Conservation (phyloP, 371 early-diverging fungal species). For the Synchytrium microbalum region DNA sequence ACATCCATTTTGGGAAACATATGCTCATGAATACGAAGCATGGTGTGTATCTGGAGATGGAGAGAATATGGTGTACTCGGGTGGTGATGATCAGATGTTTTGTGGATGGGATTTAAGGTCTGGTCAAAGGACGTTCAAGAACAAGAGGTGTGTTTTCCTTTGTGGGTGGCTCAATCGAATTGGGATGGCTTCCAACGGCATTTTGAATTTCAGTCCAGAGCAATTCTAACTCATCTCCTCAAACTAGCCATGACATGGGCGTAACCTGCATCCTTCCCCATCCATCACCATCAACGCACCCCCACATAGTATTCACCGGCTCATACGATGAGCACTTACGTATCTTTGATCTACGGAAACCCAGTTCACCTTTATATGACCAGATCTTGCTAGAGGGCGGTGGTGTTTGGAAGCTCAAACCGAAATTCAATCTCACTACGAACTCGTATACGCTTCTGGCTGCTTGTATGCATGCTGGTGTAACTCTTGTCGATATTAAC, state of each 20-base stretch:
- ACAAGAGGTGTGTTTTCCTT: background rate
- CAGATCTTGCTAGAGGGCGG: background rate
- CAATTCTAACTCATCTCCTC: too few relatives aligned
- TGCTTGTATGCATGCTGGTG: background rate
- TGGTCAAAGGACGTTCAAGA: background rate
- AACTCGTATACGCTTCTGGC: background rate
- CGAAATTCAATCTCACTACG: background rate
- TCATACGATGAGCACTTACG: background rate
- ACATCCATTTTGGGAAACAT: background rate
- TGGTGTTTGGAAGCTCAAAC: background rate
- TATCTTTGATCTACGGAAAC: background rate
- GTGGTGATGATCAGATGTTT: background rate
- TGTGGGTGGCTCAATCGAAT: background rate
- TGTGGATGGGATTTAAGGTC: background rate
- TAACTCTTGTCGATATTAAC: background rate
- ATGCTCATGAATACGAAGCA: background rate
- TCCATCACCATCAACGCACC: background rate
- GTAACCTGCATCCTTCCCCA: background rate
- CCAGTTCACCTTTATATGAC: background rate
- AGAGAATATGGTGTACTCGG: background rate
- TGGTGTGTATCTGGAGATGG: background rate
- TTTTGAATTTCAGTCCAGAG: background rate
- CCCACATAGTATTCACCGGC: background rate
- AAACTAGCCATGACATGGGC: background rate
- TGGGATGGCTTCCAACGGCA: too few relatives aligned